A percentile compares a stretch with the other conserved stretches of the same genome.
These are phyloP conservation scores for Poteriospumella lacustris DNA, from an alignment of 108 stramenopile species.

Conservation along the genomic window DNA sequence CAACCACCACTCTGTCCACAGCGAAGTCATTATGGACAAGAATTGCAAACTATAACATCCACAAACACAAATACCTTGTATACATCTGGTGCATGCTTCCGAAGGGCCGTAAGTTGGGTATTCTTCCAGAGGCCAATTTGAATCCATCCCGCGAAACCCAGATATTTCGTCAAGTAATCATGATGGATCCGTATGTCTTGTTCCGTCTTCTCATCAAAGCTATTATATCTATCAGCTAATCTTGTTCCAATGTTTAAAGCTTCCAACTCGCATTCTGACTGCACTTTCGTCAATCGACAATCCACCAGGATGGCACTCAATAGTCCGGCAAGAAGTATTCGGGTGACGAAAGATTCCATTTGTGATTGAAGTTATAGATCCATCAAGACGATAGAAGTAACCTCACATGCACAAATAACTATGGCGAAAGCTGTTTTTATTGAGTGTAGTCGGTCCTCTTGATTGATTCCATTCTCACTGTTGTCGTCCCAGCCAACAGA, in stretches of 20 bases:
- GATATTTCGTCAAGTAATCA: neutral
- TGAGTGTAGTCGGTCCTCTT: too few species aligned
- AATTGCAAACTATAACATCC: neutral
- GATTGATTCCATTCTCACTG: too few species aligned
- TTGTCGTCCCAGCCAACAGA: too few species aligned
- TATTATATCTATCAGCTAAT: slow-evolving; percentile 2
- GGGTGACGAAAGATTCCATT: too few species aligned
- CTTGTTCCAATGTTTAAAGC: neutral
- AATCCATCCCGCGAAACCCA: slow-evolving; percentile 21
- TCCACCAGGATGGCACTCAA: too few species aligned
- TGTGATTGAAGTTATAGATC: too few species aligned
- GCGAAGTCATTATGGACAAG: neutral
- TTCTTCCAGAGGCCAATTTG: slow-evolving; percentile 17
- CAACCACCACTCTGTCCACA: neutral
- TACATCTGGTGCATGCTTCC: neutral
- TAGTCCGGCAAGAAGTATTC: too few species aligned
- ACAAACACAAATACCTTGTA: neutral
- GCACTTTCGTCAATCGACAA: too few species aligned
- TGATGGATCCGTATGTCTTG: slow-evolving; percentile 3
- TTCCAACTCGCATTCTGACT: slow-evolving; percentile 12
- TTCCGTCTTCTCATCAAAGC: slow-evolving; percentile 8
- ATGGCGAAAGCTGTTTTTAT: too few species aligned
- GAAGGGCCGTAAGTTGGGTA: neutral
- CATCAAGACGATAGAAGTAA: too few species aligned
- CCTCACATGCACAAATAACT: too few species aligned